phyloP scores from a whole-genome alignment of 108 stramenopile genomes.

The Cyclostephanos tholiformis region DNA sequence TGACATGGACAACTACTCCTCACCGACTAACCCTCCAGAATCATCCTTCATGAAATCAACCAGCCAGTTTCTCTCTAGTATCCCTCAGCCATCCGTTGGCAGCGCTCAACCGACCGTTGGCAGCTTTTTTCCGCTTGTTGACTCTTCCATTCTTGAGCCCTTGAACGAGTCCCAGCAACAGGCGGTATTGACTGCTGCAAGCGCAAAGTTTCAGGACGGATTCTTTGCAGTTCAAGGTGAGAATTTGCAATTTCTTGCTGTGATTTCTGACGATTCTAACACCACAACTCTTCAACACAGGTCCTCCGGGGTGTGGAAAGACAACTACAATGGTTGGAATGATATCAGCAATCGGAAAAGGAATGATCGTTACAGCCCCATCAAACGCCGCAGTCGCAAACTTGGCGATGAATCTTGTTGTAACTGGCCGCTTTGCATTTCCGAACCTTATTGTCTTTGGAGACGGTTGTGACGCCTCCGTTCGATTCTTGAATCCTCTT shows the following conservation, averaged over 20 bases:
- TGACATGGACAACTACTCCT: too few relatives aligned
- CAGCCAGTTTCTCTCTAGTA: too few relatives aligned
- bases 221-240: constrained; percentile 12
- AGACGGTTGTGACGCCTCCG: constrained; percentile 28
- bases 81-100: too few relatives aligned
- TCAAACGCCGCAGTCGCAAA: constrained; percentile 28
- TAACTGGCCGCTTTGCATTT: background rate
- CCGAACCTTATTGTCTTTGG: constrained; percentile 22
- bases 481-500: constrained; percentile 40
- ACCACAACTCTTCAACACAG: background rate
- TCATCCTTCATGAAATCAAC: too few relatives aligned
- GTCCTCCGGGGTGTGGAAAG: background rate
- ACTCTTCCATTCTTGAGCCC: too few relatives aligned
- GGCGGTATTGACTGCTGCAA: constrained; percentile 15
- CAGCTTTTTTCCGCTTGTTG: too few relatives aligned
- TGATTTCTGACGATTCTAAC: background rate
- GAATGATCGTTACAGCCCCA: constrained; percentile 14
- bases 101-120: too few relatives aligned
- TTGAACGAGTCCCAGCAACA: constrained; percentile 25
- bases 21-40: too few relatives aligned
- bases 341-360: constrained; percentile 12
- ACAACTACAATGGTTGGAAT: constrained; percentile 8
- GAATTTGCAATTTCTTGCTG: background rate
- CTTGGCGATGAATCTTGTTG: constrained; percentile 10
- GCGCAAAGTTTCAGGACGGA: constrained; percentile 6